phyloP scores from a whole-genome alignment of 1,284 basidiomycete genomes.

The Apiotrichum akiyoshidainum region DNA sequence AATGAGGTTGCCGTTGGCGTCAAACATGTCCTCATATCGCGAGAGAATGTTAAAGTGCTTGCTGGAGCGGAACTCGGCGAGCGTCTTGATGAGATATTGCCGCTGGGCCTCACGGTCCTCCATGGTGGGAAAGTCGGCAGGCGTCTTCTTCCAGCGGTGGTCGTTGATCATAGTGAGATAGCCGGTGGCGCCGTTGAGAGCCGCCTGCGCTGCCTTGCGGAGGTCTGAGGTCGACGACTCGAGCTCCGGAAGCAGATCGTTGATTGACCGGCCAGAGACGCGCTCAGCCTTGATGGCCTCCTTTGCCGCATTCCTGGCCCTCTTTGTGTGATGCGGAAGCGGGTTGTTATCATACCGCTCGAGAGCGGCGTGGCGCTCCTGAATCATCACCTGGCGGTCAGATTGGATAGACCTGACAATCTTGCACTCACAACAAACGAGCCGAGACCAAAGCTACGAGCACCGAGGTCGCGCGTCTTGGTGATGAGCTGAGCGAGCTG shows the following conservation, averaged over 20 bases:
- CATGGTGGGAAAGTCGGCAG: constrained; percentile 20
- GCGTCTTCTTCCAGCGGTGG: constrained; percentile 53
- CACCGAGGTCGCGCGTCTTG: constrained; percentile 39
- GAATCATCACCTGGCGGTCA: constrained; percentile 27
- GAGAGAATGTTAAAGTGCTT: constrained; percentile 55
- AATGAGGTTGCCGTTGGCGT: constrained; percentile 38
- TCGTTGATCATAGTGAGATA: constrained; percentile 56
- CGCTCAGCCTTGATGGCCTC: constrained; percentile 18
- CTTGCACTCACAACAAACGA: constrained; percentile 35
- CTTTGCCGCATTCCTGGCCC: constrained; percentile 1
- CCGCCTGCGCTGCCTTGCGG: constrained; percentile 50
- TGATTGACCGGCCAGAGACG: constrained; percentile 13
- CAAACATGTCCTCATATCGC: constrained; percentile 54
- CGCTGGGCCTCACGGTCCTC: constrained; percentile 51
- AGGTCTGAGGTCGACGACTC: constrained; percentile 53
- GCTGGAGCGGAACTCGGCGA: constrained; percentile 52
- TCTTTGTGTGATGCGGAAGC: constrained; percentile 13
- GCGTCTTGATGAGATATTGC: constrained; percentile 45
- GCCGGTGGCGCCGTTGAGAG: constrained; percentile 46
- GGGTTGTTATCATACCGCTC: constrained; percentile 14
- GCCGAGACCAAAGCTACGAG: constrained; percentile 34
- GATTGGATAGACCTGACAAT: neutral
- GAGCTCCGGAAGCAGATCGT: constrained; percentile 57
- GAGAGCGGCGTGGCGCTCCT: constrained; percentile 29
- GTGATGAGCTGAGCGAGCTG: constrained; percentile 46